Base-by-base conservation (phyloP, 768 basidiomycete genomes). In the Suillus lakei region DNA sequence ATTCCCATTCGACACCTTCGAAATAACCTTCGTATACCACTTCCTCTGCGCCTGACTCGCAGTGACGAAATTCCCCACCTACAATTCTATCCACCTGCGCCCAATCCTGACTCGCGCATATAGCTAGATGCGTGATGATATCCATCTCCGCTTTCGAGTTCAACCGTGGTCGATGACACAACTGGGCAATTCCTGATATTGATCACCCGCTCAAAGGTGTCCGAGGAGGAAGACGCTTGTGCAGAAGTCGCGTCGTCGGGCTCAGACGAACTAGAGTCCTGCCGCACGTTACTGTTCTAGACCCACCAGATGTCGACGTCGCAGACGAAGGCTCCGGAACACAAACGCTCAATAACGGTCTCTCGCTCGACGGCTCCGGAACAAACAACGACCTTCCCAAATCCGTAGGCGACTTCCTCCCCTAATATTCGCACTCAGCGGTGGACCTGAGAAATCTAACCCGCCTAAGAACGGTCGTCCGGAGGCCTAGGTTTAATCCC, bases 81-180 rank as follows among this genome's bases (percentile, higher is more conserved):
- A 98, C 88, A 68, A 99, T 94, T 67, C 90, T 77, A 71, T 98
- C 91, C 34, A 99, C 91, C 66, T 89, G 86, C 43, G 85, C 88
- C 95, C 96, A 98, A 75, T 99, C 98, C 69, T 90, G 86, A 68
- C 91, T 93, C 12, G 98, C 96, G 71, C 97, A 99, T 12, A 99
- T 88, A 1, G 96, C 98, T n/a, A 99, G 79, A 76, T 99, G 97
- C 28, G 98, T 98, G 61, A 99, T 83, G 71, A 99, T 98, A 74
- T 98, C 96, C 71, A 95, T 83, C 77, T 98, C 98, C 0, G 89
- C 93, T 76, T 95, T 95, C 61, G 87, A 85, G 77, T 86, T 92
- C 70, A 99, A 72, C 51, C 96, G 81, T 3, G 94, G 92, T 13
- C 95, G 88, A 74, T 95, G 96, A 73, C 97, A 99, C 51, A 99